phyloP scores from a whole-genome alignment of 1,284 basidiomycete species.

The Boletus semigastroideus region DNA sequence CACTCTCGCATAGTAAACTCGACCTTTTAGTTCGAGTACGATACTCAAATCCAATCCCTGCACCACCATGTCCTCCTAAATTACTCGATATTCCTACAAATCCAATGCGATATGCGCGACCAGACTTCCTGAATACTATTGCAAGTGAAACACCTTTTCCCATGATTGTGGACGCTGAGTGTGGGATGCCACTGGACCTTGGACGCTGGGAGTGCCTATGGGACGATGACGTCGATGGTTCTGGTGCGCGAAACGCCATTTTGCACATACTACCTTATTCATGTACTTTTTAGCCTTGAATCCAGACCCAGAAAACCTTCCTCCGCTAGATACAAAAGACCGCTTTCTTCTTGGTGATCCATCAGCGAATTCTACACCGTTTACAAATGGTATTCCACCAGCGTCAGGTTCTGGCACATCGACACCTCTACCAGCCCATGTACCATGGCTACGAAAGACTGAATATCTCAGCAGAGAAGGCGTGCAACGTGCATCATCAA shows the following conservation, averaged over 20 bases:
- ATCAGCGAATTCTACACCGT: slow-evolving; percentile 43
- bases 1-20: slow-evolving; percentile 54
- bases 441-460: slow-evolving; percentile 88
- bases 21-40: slow-evolving; percentile 91
- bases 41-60: slow-evolving; percentile 88
- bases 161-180: slow-evolving; percentile 93
- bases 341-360: slow-evolving; percentile 65
- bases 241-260: slow-evolving; percentile 44
- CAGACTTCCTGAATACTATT: slow-evolving; percentile 79
- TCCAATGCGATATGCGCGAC: slow-evolving; percentile 80
- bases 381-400: slow-evolving; percentile 42
- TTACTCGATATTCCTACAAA: slow-evolving; percentile 85
- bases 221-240: slow-evolving; percentile 74
- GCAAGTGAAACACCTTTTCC: slow-evolving; percentile 81
- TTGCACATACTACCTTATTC: slow-evolving; percentile 4
- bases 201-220: slow-evolving; percentile 80
- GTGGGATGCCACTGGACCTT: slow-evolving; percentile 91
- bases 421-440: slow-evolving; percentile 56
- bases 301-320: slow-evolving; percentile 60
- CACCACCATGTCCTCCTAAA: slow-evolving; percentile 94
- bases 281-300: slow-evolving; percentile 52
- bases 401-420: slow-evolving; percentile 36
- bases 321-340: slow-evolving; percentile 71
- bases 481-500: slow-evolving; percentile 43
- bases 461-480: slow-evolving; percentile 79